Conservation (phyloP, 129 eudicot genomes). For the Flaveria bidentis region DNA sequence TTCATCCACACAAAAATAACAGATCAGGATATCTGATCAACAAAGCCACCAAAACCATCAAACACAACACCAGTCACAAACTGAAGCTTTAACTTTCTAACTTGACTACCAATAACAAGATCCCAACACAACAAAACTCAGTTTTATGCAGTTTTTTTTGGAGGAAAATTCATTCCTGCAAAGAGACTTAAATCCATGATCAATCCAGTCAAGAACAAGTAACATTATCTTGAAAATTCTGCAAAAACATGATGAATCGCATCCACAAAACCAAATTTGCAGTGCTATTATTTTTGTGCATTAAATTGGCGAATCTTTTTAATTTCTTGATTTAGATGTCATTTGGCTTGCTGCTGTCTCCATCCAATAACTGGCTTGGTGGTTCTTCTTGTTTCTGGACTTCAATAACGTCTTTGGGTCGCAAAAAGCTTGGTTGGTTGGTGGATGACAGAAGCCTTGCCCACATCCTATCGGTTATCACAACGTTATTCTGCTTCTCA, state of each 20-base stretch:
- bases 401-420: slow-evolving; percentile 46
- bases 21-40: not conserved
- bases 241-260: slow-evolving; percentile 11
- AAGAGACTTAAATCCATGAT: not conserved
- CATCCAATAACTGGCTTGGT: slow-evolving; percentile 47
- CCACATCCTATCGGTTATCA: slow-evolving; percentile 84
- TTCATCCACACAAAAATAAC: slow-evolving; percentile 6
- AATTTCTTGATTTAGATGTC: slow-evolving; percentile 24
- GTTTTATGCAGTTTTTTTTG: not conserved
- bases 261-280: slow-evolving; percentile 22
- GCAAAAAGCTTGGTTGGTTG: slow-evolving; percentile 66
- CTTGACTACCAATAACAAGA: slow-evolving; percentile 16
- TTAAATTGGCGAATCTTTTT: not conserved
- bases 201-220: slow-evolving; percentile 11
- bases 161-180: not conserved
- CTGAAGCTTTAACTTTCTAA: slow-evolving; percentile 19
- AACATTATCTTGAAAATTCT: slow-evolving; percentile 11
- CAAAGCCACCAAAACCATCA: not conserved
- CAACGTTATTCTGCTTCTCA: slow-evolving; percentile 63
- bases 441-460: slow-evolving; percentile 76
- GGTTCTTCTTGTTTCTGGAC: slow-evolving; percentile 35
- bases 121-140: slow-evolving; percentile 20
- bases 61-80: slow-evolving; percentile 14
- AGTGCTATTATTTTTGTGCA: slow-evolving; percentile 35
- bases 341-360: slow-evolving; percentile 33